Evolutionary conservation across 441 rosid genomes (phyloP).

Genomic region (Populus hybrid): DNA sequence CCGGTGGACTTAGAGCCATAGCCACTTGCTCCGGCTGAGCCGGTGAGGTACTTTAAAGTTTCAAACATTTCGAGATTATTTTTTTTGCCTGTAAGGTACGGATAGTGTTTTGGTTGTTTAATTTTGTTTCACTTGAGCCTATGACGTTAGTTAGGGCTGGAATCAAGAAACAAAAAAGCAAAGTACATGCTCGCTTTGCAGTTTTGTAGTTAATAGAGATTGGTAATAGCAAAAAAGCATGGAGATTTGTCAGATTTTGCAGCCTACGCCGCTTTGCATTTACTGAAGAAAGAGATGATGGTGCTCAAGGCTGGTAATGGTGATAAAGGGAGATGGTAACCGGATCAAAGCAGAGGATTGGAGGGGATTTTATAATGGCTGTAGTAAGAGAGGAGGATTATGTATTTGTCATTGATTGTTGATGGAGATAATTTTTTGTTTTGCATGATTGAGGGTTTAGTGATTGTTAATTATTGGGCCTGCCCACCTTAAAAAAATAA

Average conservation of each 20-base stretch:
- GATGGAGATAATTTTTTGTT: not conserved
- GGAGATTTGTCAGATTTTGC: conserved; percentile 18
- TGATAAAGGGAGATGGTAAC: not conserved
- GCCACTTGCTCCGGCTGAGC: conserved; percentile 70
- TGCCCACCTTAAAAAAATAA: not conserved
- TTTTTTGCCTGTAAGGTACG: not conserved
- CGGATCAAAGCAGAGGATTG: not conserved
- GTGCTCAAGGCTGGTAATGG: too few relatives aligned
- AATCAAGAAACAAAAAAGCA: not conserved
- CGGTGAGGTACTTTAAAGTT: conserved; percentile 68
- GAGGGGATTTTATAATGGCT: not conserved
- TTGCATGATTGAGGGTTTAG: conserved; percentile 26
- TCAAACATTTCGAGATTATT: conserved; percentile 45
- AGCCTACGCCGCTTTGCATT: conserved; percentile 21
- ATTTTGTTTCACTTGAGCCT: not conserved
- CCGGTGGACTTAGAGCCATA: conserved; percentile 87
- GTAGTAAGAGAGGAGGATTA: conserved; percentile 18
- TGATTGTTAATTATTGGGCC: conserved; percentile 9
- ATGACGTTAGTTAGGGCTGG: not conserved
- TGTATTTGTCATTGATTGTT: conserved; percentile 35
- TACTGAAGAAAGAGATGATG: not conserved
- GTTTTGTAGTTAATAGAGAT: conserved; percentile 18
- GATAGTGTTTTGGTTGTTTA: not conserved
- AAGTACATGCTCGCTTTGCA: not conserved
- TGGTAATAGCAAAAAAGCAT: not conserved